These are phyloP conservation scores for Dissophora ornata DNA, from an alignment of 192 early-diverging fungal genomes.

Conservation along the genomic window DNA sequence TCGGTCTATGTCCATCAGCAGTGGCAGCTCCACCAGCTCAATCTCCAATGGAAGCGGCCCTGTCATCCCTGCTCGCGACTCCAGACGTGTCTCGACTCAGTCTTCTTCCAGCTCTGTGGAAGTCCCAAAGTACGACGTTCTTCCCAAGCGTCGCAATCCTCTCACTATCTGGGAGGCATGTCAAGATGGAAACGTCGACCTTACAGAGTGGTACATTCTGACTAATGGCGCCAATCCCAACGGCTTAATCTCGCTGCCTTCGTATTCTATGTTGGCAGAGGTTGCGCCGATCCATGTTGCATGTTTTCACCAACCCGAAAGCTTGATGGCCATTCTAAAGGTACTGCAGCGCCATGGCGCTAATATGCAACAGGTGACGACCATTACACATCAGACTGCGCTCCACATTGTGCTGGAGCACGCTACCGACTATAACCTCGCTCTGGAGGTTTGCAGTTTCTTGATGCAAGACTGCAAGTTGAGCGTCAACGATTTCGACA, in stretches of 20 bases:
- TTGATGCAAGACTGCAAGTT: slow-evolving; percentile 43
- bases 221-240: slow-evolving; percentile 27
- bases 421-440: slow-evolving; percentile 34
- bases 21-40: slow-evolving; percentile 31
- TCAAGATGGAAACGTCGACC: slow-evolving; percentile 42
- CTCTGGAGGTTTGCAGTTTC: slow-evolving; percentile 28
- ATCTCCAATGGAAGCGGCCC: slow-evolving; percentile 22
- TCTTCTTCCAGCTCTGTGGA: slow-evolving; percentile 47
- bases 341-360: slow-evolving; percentile 37
- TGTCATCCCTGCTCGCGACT: slow-evolving; percentile 32
- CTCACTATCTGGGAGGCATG: slow-evolving; percentile 46
- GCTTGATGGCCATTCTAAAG: slow-evolving; percentile 31
- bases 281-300: slow-evolving; percentile 47
- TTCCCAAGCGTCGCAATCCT: slow-evolving; percentile 18
- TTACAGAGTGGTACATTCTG: slow-evolving; percentile 36
- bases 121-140: slow-evolving; percentile 20
- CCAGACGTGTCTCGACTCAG: slow-evolving; percentile 37
- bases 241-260: slow-evolving; percentile 21
- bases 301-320: slow-evolving; percentile 41
- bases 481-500: slow-evolving; percentile 39
- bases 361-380: slow-evolving; percentile 34
- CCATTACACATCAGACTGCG: slow-evolving; percentile 37
- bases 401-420: slow-evolving; percentile 47
- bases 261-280: slow-evolving; percentile 43
- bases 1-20: slow-evolving; percentile 51